phyloP scores from a whole-genome alignment of 306 rosid species.

The Neltuma alba region DNA sequence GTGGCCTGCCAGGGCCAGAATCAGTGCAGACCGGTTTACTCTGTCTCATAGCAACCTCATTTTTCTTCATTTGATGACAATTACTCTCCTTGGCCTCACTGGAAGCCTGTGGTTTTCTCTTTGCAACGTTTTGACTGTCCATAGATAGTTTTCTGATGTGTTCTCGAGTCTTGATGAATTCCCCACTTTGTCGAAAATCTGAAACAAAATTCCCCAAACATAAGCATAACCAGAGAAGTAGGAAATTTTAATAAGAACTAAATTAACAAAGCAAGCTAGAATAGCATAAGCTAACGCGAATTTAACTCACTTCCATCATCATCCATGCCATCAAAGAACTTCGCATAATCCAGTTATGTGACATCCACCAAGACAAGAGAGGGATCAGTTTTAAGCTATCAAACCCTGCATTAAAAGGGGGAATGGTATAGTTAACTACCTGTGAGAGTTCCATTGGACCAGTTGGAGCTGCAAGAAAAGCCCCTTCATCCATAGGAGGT shows the following conservation, averaged over 20 bases:
- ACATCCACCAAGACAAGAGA: slow-evolving; percentile 39
- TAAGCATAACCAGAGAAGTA: slow-evolving; percentile 47
- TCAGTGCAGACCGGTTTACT: slow-evolving; percentile 51
- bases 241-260: slow-evolving; percentile 47
- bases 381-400: slow-evolving; percentile 49
- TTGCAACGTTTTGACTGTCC: slow-evolving; percentile 45
- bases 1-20: slow-evolving; percentile 60
- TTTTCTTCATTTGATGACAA: slow-evolving; percentile 51
- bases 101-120: slow-evolving; percentile 46
- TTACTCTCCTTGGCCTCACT: slow-evolving; percentile 54
- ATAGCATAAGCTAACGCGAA: slow-evolving; percentile 44
- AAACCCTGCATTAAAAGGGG: slow-evolving; percentile 7
- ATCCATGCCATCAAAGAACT: slow-evolving; percentile 99
- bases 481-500: slow-evolving; percentile 90
- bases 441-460: slow-evolving; percentile 80
- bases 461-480: slow-evolving; percentile 63
- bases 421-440: slow-evolving; percentile 46
- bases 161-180: slow-evolving; percentile 49
- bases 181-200: slow-evolving; percentile 77
- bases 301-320: slow-evolving; percentile 92
- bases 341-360: slow-evolving; percentile 34
- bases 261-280: slow-evolving; percentile 38
- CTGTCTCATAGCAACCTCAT: slow-evolving; percentile 53
- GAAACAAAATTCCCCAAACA: slow-evolving; percentile 54
- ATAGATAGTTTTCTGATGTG: slow-evolving; percentile 59